phyloP scores from a whole-genome alignment of 148 eudicot genomes.

The Cornus controversa region DNA sequence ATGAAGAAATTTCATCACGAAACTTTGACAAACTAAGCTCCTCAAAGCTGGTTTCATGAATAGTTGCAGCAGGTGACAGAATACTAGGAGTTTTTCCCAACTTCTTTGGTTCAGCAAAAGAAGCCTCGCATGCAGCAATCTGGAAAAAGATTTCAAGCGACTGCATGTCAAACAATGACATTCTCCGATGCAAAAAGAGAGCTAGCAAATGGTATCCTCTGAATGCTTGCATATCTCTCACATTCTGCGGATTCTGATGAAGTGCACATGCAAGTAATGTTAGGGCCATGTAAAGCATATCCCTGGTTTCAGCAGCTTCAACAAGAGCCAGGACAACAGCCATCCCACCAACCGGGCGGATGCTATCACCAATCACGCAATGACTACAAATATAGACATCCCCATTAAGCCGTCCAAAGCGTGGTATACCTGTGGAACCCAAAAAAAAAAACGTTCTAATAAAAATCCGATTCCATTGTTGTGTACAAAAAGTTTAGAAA shows the following conservation, averaged over 20 bases:
- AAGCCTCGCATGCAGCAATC: slow-evolving; percentile 99
- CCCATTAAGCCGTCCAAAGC: slow-evolving; percentile 95
- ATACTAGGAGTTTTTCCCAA: slow-evolving; percentile 38
- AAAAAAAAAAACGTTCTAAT: slow-evolving; percentile 1
- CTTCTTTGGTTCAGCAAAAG: slow-evolving; percentile 83
- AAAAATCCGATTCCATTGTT: background rate
- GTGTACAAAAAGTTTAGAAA: background rate
- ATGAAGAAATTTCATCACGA: slow-evolving; percentile 83
- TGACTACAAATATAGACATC: slow-evolving; percentile 84
- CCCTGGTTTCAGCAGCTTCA: slow-evolving; percentile 97
- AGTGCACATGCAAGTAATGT: slow-evolving; percentile 88
- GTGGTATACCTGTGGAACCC: slow-evolving; percentile 74
- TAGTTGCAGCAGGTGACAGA: slow-evolving; percentile 47
- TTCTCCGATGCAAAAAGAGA: slow-evolving; percentile 77
- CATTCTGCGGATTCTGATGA: slow-evolving; percentile 94
- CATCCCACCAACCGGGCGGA: slow-evolving; percentile 93
- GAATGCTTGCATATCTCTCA: slow-evolving; percentile 85
- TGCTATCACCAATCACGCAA: slow-evolving; percentile 87
- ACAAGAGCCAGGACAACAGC: slow-evolving; percentile 90
- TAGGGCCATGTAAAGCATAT: slow-evolving; percentile 95
- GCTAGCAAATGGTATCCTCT: slow-evolving; percentile 95
- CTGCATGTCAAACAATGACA: slow-evolving; percentile 94
- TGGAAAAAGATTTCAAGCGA: slow-evolving; percentile 95
- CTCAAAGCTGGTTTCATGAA: slow-evolving; percentile 61
- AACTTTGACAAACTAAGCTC: slow-evolving; percentile 73